These are phyloP conservation scores for Aspergillus sp. DNA, from an alignment of 2,329 filamentous ascomycete genomes.

Conservation along the genomic window DNA sequence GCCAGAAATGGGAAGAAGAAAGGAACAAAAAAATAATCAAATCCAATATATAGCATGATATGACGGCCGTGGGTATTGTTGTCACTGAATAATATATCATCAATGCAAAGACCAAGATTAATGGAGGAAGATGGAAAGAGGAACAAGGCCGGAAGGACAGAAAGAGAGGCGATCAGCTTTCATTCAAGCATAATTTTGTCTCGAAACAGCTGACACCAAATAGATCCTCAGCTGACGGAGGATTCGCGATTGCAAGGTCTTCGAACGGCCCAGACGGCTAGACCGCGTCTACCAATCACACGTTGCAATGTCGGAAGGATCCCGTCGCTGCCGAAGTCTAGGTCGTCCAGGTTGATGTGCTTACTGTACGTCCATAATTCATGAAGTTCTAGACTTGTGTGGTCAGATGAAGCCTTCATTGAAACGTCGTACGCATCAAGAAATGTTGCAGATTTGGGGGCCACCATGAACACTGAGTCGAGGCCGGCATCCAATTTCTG, in stretches of 20 bases:
- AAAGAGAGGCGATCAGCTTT: neutral
- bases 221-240: constrained; percentile 19
- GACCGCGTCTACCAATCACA: constrained; percentile 49
- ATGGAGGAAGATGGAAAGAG: neutral
- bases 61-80: neutral
- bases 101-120: neutral
- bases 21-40: neutral
- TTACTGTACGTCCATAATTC: constrained; percentile 45
- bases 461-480: constrained; percentile 43
- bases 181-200: neutral
- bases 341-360: constrained; percentile 53
- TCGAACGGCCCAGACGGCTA: constrained; percentile 50
- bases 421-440: constrained; percentile 37
- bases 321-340: constrained; percentile 52
- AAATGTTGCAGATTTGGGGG: constrained; percentile 45
- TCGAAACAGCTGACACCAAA: neutral
- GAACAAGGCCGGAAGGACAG: neutral
- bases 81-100: neutral
- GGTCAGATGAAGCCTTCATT: constrained; percentile 10
- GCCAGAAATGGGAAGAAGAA: neutral
- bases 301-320: constrained; percentile 44
- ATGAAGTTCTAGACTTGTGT: constrained; percentile 32
- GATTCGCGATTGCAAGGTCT: constrained; percentile 11
- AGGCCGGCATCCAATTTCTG: neutral
- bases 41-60: neutral